Conservation (phyloP, 2,329 filamentous ascomycete species). For the Xylaria polymorpha region DNA sequence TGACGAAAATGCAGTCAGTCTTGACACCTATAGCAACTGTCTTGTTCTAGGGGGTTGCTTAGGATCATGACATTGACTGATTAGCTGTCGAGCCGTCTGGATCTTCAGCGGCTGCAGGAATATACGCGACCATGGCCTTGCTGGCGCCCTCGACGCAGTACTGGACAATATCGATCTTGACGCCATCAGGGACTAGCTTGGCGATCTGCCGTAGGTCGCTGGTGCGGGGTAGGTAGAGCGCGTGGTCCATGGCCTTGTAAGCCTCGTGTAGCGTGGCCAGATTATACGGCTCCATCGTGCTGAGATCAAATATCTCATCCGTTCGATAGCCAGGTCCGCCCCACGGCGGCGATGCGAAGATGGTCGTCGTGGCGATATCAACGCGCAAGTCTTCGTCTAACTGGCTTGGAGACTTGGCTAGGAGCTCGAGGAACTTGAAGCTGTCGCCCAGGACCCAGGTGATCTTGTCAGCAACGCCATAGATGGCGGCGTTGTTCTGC, state of each 20-base stretch:
- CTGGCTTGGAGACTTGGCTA: slow-evolving; percentile 52
- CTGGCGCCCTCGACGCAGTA: slow-evolving; percentile 93
- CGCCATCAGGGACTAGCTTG: slow-evolving; percentile 57
- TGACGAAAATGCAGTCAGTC: neutral
- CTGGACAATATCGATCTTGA: slow-evolving; percentile 80
- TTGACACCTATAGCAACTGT: neutral
- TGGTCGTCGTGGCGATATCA: slow-evolving; percentile 56
- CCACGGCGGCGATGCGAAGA: slow-evolving; percentile 72
- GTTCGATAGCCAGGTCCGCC: slow-evolving; percentile 67
- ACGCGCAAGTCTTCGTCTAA: slow-evolving; percentile 52
- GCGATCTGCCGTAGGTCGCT: slow-evolving; percentile 86
- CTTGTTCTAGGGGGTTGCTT: neutral
- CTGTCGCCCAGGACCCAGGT: slow-evolving; percentile 90
- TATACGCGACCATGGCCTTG: slow-evolving; percentile 78
- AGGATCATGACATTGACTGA: slow-evolving; percentile 22
- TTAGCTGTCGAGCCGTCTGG: slow-evolving; percentile 1
- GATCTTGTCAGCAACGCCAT: slow-evolving; percentile 80
- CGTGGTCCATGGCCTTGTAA: slow-evolving; percentile 70
- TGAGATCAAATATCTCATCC: slow-evolving; percentile 81
- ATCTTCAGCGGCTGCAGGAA: slow-evolving; percentile 54
- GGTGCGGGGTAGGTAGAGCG: slow-evolving; percentile 86
- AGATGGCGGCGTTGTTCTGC: slow-evolving; percentile 89
- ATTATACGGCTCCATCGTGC: slow-evolving; percentile 89
- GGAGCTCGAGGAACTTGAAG: slow-evolving; percentile 74
- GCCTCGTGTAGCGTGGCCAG: slow-evolving; percentile 70